Evolutionary conservation across 495 filamentous ascomycete species (phyloP).

Genomic region (Bombardia bombarda): DNA sequence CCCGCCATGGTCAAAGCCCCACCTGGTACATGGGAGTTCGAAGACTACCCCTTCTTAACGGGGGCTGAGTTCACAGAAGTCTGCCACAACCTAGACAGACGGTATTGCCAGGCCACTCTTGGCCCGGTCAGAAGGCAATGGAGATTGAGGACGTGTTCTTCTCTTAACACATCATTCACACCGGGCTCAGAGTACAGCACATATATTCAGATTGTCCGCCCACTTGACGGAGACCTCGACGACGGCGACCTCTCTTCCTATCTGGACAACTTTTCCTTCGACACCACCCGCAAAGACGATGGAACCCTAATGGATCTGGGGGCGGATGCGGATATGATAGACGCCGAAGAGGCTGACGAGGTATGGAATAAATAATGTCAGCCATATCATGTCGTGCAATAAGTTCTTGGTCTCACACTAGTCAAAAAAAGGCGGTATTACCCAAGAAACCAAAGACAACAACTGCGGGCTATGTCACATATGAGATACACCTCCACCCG

Average conservation of each 20-base stretch:
- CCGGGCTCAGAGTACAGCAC: slow-evolving; percentile 27
- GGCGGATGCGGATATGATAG: slow-evolving; percentile 24
- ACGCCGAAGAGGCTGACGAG: slow-evolving; percentile 41
- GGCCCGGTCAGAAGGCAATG: slow-evolving; percentile 37
- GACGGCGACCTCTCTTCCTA: slow-evolving; percentile 33
- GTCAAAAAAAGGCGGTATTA: slow-evolving; percentile 2
- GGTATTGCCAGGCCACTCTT: slow-evolving; percentile 42
- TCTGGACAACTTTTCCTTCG: slow-evolving; percentile 30
- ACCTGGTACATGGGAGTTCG: slow-evolving; percentile 17
- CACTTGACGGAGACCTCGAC: slow-evolving; percentile 32
- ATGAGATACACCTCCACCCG: slow-evolving; percentile 52
- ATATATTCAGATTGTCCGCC: slow-evolving; percentile 40
- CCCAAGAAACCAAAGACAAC: slow-evolving; percentile 11
- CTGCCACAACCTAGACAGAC: slow-evolving; percentile 50
- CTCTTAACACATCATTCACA: slow-evolving; percentile 24
- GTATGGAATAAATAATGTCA: slow-evolving; percentile 14
- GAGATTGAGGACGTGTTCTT: slow-evolving; percentile 28
- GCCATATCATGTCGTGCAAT: neutral
- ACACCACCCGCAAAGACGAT: slow-evolving; percentile 1
- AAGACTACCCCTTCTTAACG: slow-evolving; percentile 49
- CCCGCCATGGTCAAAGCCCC: too few species aligned
- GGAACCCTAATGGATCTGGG: neutral
- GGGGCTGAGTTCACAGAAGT: slow-evolving; percentile 51
- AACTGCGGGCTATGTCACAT: slow-evolving; percentile 45
- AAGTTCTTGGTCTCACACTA: slow-evolving; percentile 3